Conservation (phyloP, 495 filamentous ascomycete species). For the Penicillium salamii region DNA sequence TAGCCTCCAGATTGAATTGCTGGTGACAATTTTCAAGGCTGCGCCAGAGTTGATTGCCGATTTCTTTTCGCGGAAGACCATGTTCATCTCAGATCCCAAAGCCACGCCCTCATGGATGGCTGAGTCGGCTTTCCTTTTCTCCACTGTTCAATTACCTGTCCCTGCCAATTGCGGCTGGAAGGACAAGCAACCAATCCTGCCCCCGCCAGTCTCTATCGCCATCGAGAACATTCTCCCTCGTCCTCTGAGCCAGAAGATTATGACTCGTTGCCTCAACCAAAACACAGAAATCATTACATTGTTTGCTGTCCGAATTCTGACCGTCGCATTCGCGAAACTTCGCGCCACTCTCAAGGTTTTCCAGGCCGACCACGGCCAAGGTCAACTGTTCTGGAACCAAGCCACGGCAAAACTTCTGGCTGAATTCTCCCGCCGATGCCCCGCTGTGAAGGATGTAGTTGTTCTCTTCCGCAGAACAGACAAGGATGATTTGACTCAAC, state of each 20-base stretch:
- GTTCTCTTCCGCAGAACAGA: slow-evolving; percentile 62
- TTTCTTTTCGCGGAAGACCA: slow-evolving; percentile 76
- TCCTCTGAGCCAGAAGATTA: slow-evolving; percentile 70
- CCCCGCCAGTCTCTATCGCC: slow-evolving; percentile 71
- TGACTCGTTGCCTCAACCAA: slow-evolving; percentile 74
- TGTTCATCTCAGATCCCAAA: slow-evolving; percentile 88
- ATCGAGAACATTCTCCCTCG: slow-evolving; percentile 86
- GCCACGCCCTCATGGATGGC: slow-evolving; percentile 90
- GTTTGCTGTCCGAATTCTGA: slow-evolving; percentile 75
- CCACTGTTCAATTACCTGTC: slow-evolving; percentile 67
- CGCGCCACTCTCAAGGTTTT: slow-evolving; percentile 47
- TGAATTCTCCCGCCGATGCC: slow-evolving; percentile 76
- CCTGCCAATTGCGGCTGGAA: slow-evolving; percentile 68
- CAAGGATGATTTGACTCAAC: slow-evolving; percentile 67
- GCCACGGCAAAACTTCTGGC: slow-evolving; percentile 60
- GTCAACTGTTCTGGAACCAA: slow-evolving; percentile 60
- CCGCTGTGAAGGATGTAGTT: slow-evolving; percentile 73
- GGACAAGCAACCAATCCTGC: slow-evolving; percentile 48
- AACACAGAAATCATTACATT: slow-evolving; percentile 73
- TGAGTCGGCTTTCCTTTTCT: slow-evolving; percentile 83
- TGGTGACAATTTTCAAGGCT: slow-evolving; percentile 72
- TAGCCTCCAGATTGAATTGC: slow-evolving; percentile 73
- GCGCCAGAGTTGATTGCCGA: slow-evolving; percentile 81
- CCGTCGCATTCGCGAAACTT: slow-evolving; percentile 76
- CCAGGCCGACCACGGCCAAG: slow-evolving; percentile 34